Percentiles rank a stretch among this genome's conserved stretches.
phyloP scores from a whole-genome alignment of 1,284 basidiomycete species.

The Abortiporus biennis region DNA sequence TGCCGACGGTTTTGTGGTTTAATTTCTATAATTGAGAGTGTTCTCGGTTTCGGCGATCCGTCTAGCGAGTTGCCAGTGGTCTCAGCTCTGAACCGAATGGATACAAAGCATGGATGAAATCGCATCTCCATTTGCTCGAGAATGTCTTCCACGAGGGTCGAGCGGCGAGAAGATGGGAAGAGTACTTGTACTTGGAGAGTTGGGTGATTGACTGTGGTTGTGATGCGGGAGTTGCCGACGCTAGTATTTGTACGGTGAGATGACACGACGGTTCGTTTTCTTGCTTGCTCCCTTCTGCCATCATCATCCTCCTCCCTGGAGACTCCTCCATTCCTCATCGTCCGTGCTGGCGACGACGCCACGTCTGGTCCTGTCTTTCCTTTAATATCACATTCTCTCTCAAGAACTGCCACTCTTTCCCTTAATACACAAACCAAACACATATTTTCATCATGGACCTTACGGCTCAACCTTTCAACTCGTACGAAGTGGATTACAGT shows the following conservation, averaged over 20 bases:
- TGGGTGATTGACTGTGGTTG: no score
- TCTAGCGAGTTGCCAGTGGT: no score
- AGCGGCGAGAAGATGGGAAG: no score
- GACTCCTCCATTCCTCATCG: slow-evolving; percentile 10
- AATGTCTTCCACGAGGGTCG: no score
- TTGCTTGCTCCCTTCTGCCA: slow-evolving; percentile 26
- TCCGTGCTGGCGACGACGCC: slow-evolving; percentile 16
- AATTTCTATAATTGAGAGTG: no score
- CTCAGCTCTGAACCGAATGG: no score
- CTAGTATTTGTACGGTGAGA: slow-evolving; percentile 13
- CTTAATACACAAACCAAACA: slow-evolving; percentile 14
- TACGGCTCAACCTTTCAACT: slow-evolving; percentile 20
- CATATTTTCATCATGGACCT: slow-evolving; percentile 26
- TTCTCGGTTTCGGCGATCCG: no score
- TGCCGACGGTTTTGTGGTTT: no score
- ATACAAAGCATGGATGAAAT: no score
- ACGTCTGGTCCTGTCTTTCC: slow-evolving; percentile 28
- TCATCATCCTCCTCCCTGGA: slow-evolving; percentile 20
- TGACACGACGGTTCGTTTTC: slow-evolving; percentile 16
- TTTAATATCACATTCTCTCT: slow-evolving; percentile 28
- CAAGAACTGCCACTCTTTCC: slow-evolving; percentile 33
- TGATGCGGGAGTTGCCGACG: no score
- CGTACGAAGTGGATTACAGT: slow-evolving; percentile 23
- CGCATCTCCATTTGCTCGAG: no score
- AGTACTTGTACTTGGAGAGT: no score